Base-by-base conservation (phyloP, 2,329 filamentous ascomycete genomes). In the Claviceps arundinis region DNA sequence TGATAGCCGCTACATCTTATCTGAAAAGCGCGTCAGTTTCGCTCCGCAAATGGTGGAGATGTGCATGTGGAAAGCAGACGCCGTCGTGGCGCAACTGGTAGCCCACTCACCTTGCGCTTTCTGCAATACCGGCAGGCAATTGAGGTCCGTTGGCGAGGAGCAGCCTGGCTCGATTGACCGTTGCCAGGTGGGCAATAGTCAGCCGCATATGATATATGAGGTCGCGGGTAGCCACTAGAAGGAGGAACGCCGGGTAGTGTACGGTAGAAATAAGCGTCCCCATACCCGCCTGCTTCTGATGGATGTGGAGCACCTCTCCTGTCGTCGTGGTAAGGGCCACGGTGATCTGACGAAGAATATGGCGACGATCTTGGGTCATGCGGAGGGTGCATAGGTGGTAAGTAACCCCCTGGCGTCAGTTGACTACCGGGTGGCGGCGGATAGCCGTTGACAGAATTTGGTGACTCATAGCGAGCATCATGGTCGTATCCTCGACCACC, bases 1-100 rank as follows among this genome's bases (percentile, higher is more conserved):
- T 77, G 73, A 56, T 80, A 80, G 30, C 78, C 78, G 55, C 77
- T 81, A 67, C 78, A 81, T 40, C 78, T 76, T 56, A 81, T 81
- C 77, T 81, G 54, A 2, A 14, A 43, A 19, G 14, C 3, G 13
- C 14, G 41, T 43, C 19, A 43, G 8, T 24, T 22, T 43, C 11
- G 38, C n/a, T 17, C n/a, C 1, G n/a, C 11, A 41, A 16, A 40
- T 16, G 11, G 11, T 38, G 7, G 14, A 9, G 5, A 38, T 13
- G 2, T 5, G 14, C 11, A 38, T 13, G 37, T 48, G 17, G 19
- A 26, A 22, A 11, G 4, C 6, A 19, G 22, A 38, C n/a, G 8
- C 8, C 17, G 19, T 19, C 2, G 38, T 45, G 47, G 60, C 48
- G 57, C 54, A 43, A 37, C 17, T 47, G 22, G 37, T 22, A 2